phyloP scores from a whole-genome alignment of 345 rosid species.

The rapeseed (Brassica napus) region DNA sequence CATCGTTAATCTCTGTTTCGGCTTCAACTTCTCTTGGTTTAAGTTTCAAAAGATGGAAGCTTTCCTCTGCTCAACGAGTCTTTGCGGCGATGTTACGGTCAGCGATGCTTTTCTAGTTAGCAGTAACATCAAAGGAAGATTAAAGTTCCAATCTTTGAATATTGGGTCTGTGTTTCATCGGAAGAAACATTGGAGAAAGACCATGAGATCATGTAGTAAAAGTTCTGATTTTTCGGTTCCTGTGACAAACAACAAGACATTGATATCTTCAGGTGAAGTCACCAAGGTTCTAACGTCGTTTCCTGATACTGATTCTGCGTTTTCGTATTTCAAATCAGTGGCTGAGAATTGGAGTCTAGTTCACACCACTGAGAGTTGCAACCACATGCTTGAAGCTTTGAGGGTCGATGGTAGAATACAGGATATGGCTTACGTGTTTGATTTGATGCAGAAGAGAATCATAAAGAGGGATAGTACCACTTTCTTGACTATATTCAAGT shows the following conservation, averaged over 20 bases:
- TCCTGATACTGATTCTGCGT: conserved; percentile 56
- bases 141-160: conserved; percentile 41
- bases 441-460: conserved; percentile 76
- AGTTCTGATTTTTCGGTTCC: conserved; percentile 34
- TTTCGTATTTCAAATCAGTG: conserved; percentile 64
- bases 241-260: conserved; percentile 40
- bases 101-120: conserved; percentile 33
- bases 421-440: conserved; percentile 72
- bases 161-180: conserved; percentile 41
- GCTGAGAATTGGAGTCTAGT: conserved; percentile 47
- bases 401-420: conserved; percentile 57
- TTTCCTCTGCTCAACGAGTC: conserved; percentile 46
- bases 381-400: conserved; percentile 77
- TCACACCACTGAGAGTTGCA: conserved; percentile 71
- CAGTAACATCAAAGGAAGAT: conserved; percentile 25
- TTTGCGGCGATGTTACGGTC: conserved; percentile 39
- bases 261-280: conserved; percentile 52
- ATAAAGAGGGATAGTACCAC: conserved; percentile 65
- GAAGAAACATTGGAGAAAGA: conserved; percentile 45
- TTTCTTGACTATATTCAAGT: conserved; percentile 66
- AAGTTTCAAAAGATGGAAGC: conserved; percentile 44
- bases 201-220: conserved; percentile 37
- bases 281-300: conserved; percentile 48
- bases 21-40: conserved; percentile 10
- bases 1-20: conserved; percentile 24